Evolutionary conservation across 2,329 filamentous ascomycete genomes (phyloP).

Genomic region (Stagonosporopsis chrysanthemi): DNA sequence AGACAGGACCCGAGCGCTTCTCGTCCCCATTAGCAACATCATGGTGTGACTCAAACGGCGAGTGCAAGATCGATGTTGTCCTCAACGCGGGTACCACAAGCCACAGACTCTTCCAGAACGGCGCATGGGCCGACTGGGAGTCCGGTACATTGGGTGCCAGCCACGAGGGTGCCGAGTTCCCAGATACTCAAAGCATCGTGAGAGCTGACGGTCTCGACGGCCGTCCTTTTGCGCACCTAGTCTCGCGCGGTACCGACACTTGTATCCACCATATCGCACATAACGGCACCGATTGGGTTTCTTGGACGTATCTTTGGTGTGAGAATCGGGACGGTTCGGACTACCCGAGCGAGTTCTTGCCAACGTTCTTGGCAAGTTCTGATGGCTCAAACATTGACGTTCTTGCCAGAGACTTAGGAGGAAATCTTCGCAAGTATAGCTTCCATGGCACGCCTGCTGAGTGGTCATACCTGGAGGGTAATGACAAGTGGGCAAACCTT

Average conservation of each 20-base stretch:
- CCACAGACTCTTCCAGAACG: slow-evolving; percentile 16
- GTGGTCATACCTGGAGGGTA: neutral
- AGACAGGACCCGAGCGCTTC: neutral
- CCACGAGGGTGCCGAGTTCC: slow-evolving; percentile 18
- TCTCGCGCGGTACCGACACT: slow-evolving; percentile 15
- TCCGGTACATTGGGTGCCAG: slow-evolving; percentile 5
- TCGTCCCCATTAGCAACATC: neutral
- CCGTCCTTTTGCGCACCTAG: slow-evolving; percentile 12
- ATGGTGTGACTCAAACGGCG: neutral
- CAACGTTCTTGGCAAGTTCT: neutral
- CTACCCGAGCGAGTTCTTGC: slow-evolving; percentile 1
- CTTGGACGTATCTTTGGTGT: slow-evolving; percentile 5
- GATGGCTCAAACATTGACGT: neutral
- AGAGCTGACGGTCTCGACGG: slow-evolving; percentile 9
- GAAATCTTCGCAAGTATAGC: neutral
- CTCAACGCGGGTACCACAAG: neutral
- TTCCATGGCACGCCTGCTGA: neutral
- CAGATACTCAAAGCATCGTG: slow-evolving; percentile 20
- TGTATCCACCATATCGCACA: slow-evolving; percentile 16
- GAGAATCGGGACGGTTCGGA: neutral
- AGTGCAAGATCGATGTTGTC: slow-evolving; percentile 14
- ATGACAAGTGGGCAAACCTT: slow-evolving; percentile 9
- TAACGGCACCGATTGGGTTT: slow-evolving; percentile 16
- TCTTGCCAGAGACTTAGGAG: neutral
- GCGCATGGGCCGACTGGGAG: slow-evolving; percentile 16